Base-by-base conservation (phyloP, 345 rosid genomes). In the Rhodamnia rubescens region DNA sequence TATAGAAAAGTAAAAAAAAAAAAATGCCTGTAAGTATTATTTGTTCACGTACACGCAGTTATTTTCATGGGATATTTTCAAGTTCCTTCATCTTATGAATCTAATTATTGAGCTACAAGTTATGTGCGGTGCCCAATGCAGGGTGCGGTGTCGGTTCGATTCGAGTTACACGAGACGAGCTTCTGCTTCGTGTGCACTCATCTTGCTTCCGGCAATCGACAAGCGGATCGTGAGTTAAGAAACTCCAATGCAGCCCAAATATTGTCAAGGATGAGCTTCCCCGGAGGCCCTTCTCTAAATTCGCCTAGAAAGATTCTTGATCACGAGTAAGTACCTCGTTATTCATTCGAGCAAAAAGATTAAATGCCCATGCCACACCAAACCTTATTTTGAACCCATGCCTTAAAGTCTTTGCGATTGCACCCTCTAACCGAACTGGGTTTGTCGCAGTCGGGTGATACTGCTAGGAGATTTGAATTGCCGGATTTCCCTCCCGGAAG, bases 171-270 rank as follows among this genome's bases (percentile, higher is more conserved):
- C 10, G 64, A 36, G 24, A 86, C 87, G 32, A 86, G 82, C 52
- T 86, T 86, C 51, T 86, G 85, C 85, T 86, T 86, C 44, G 55
- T 86, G n/a, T 86, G 87, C 74, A 83, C 84, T 58, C 87, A 86
- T 56, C 58, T 86, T 51, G 55, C 87, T 42, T 86, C 87, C 0
- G 85, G 87, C 55, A 6, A 86, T 32, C 83, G 75, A 22, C 81
- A 51, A 57, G 87, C 82, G 21, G 85, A 86, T 53, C 61, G n/a
- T 78, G 49, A 49, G 18, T 26, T 84, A 18, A 82, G 87, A 58
- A 86, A 86, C 82, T 59, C 85, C n/a, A 85, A 83, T 42, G 87
- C 6, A 5, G 53, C 61, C 3, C 54, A 83, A 27, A 86, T 86
- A 20, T 49, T 86, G 57, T 82, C 52, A 75, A 61, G 82, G 59